phyloP scores from a whole-genome alignment of 2,329 filamentous ascomycete species.

The Calonectria pteridis region DNA sequence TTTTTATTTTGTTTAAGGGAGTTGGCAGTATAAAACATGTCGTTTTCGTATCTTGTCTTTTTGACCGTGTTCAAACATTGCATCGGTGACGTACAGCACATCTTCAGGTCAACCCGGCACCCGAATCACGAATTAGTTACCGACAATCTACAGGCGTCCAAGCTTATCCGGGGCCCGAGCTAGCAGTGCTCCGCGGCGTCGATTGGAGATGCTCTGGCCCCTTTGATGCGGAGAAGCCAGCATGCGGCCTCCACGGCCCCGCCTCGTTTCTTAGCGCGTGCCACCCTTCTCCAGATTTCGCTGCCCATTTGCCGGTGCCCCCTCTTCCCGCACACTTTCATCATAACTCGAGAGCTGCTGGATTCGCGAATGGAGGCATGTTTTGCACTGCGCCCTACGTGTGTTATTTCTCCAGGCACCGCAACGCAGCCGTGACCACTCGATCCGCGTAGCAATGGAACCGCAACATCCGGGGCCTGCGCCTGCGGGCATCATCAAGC shows the following conservation, averaged over 20 bases:
- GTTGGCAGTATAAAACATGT: not conserved
- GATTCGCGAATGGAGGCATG: not conserved
- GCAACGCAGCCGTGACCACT: not conserved
- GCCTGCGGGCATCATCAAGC: constrained; percentile 28
- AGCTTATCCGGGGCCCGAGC: not conserved
- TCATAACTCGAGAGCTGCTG: not conserved
- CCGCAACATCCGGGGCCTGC: not conserved
- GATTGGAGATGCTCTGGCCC: not conserved
- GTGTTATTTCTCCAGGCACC: not conserved
- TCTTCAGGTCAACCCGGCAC: not conserved
- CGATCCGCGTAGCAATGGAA: not conserved
- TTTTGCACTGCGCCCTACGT: not conserved
- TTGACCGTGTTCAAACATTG: not conserved
- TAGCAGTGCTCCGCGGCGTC: not conserved
- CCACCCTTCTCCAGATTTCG: constrained; percentile 6
- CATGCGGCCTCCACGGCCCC: not conserved
- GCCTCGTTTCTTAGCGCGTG: constrained; percentile 1
- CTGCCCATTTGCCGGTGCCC: constrained; percentile 8
- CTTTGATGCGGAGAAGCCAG: not conserved
- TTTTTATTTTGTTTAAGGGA: not conserved
- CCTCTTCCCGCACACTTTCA: constrained; percentile 1
- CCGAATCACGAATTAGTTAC: not conserved
- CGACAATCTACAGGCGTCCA: not conserved
- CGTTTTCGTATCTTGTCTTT: not conserved
- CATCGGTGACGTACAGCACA: not conserved